Evolutionary conservation across 2,329 filamentous ascomycete genomes (phyloP), one percentile per base, ranked within the genome.

Genomic region (Cladosporium sp.): DNA sequence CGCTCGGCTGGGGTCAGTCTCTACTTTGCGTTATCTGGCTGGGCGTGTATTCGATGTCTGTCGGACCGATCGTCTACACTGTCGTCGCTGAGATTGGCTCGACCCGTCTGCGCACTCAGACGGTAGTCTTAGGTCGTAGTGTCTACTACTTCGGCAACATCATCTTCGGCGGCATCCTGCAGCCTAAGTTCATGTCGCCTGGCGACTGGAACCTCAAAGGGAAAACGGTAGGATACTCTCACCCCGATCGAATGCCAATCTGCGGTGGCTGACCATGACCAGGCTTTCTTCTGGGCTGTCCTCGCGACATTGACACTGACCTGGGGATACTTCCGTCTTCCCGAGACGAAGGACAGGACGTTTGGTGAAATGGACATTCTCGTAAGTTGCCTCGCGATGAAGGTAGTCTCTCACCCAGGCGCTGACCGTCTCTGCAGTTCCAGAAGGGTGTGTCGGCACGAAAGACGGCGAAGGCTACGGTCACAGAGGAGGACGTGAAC

Each of bases 341-440:
- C 68, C 4, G 68, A 69, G 52, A 68, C 65, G 37, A 64, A 62
- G 24, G 63, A 60, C 17, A 50, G 65, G 7, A 67, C 67, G 8
- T 69, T 63, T 50, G 65, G 67, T 30, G 67, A 70, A 54, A 52
- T 70, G 27, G 66, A 70, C 55, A 53, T 65, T 4, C 60, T 69
- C 63, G 68, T 68, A 24, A 40, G 45, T 38, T 15, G 15, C 5
- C 17, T 38, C 24, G 20, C 22, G 18, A 6, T 7, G n/a, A 17
- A 39, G 17, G 11, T 15, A 8, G 18, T 15, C 27, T 34, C 13
- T 7, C n/a, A n/a, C n/a, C n/a, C 39, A 11, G 18, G 27, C 7
- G 6, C 27, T 32, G 29, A 43, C 36, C 17, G 17, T 24, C 7
- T 39, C 9, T 20, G 17, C 27, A 48, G 45, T 48, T 48, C 37